Percentiles rank a stretch among this genome's conserved stretches.
phyloP scores from a whole-genome alignment of 1,284 basidiomycete species.

The Leccinum variabile region DNA sequence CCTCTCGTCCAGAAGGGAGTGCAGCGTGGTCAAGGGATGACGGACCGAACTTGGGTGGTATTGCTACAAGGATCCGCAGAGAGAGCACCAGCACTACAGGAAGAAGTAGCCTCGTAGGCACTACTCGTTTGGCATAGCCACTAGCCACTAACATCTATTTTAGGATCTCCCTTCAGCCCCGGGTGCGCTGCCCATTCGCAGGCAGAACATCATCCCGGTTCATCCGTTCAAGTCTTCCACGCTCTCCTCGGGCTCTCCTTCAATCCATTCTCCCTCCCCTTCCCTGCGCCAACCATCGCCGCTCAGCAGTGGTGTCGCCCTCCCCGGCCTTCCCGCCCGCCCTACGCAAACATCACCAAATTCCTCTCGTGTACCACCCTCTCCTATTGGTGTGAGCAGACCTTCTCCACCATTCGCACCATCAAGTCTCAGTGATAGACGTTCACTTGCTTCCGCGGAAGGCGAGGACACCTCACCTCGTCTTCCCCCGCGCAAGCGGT shows the following conservation, averaged over 20 bases:
- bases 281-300: conserved; percentile 48
- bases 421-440: conserved; percentile 47
- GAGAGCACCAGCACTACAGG: conserved; percentile 42
- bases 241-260: conserved; percentile 54
- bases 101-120: conserved; percentile 37
- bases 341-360: conserved; percentile 40
- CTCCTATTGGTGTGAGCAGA: conserved; percentile 41
- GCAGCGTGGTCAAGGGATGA: conserved; percentile 43
- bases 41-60: conserved; percentile 26
- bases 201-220: conserved; percentile 50
- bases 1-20: conserved; percentile 41
- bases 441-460: conserved; percentile 38
- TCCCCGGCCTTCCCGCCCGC: conserved; percentile 36
- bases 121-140: conserved; percentile 7
- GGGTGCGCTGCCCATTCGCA: conserved; percentile 52
- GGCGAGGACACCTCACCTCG: conserved; percentile 34
- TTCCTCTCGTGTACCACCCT: conserved; percentile 45
- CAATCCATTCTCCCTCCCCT: conserved; percentile 48
- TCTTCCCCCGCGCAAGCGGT: conserved; percentile 47
- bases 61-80: conserved; percentile 41
- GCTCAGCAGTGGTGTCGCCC: conserved; percentile 32
- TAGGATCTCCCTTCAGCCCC: conserved; percentile 41
- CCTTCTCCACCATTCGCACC: conserved; percentile 50
- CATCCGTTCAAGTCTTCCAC: conserved; percentile 73
- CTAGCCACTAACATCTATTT: conserved; percentile 22